These are phyloP conservation scores for Paraphoma chrysanthemicola DNA, from an alignment of 2,329 filamentous ascomycete species.

Conservation along the genomic window DNA sequence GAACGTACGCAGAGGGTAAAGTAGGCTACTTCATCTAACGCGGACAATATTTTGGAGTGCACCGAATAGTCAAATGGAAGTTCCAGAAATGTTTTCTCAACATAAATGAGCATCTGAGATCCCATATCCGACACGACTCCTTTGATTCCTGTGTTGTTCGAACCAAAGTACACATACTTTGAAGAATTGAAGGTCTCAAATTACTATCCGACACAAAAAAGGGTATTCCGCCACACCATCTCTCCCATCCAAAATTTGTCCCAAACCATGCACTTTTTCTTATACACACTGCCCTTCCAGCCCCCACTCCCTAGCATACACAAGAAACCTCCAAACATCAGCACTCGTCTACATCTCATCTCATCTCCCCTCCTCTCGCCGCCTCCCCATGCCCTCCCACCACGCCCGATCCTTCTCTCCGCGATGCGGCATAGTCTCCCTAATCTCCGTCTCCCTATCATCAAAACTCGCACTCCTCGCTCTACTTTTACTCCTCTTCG, in stretches of 20 bases:
- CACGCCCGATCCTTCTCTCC: conserved; percentile 41
- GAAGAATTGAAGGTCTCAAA: background rate
- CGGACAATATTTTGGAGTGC: no score
- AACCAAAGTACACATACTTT: no score
- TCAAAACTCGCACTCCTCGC: conserved; percentile 35
- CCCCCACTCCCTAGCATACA: background rate
- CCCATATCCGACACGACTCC: no score
- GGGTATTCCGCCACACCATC: background rate
- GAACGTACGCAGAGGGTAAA: no score
- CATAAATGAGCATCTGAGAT: no score
- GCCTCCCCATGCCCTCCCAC: conserved; percentile 41
- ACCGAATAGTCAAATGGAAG: no score
- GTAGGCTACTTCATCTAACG: no score
- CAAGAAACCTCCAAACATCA: background rate
- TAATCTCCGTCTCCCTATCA: conserved; percentile 39
- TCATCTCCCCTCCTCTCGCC: background rate
- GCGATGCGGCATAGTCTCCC: conserved; percentile 44
- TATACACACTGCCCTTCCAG: background rate
- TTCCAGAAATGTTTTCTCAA: no score
- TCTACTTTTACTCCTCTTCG: conserved; percentile 24
- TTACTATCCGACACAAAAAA: background rate
- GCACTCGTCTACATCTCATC: background rate
- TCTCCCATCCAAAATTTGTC: no score
- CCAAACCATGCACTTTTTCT: background rate
- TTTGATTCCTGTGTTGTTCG: no score